Evolutionary conservation across 495 filamentous ascomycete genomes (phyloP), one percentile per base, ranked within the genome.

Genomic region (Trichoderma asperelloides): DNA sequence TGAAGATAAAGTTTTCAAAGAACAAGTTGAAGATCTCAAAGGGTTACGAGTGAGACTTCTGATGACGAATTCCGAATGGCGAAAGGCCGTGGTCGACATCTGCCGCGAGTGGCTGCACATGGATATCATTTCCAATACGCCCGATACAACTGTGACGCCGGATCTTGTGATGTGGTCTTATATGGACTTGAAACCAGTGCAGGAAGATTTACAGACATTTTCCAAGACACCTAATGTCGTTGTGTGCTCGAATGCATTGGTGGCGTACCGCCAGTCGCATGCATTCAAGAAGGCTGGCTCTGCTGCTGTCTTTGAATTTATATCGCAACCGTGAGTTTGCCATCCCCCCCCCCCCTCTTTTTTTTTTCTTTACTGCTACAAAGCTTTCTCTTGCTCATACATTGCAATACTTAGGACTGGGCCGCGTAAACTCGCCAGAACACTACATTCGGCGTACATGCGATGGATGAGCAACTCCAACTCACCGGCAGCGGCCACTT

Each of bases 11-110:
- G 64, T 71, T 69, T 64, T 77, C 70, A 57, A 73, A 64, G 63
- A 74, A 73, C 57, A 70, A 64, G 51, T 72, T 78, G 23, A 69
- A 69, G 37, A 74, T 70, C 27, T 85, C 75, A 64, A 77, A 78
- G 69, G 69, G 30, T 45, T 73, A 66, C 66, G 69, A 65, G 68
- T 78, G 25, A 60, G 71, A 51, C 68, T 81, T n/a, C 63, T 65
- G 39, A 77, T 74, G n/a, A 73, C 73, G 28, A 72, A 74, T 23
- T 64, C 70, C 71, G 62, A 65, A 71, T 41, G 65, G 23, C 65
- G 18, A 23, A 51, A 21, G 47, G 47, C 47, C 9, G 47, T 51
- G 15, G n/a, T 51, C 15, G 21, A n/a, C 47, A 70, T 75, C 18
- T 77, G 73, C 40, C 66, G 67, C 6, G 65, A 74, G 41, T 71